phyloP scores from a whole-genome alignment of 2,329 filamentous ascomycete genomes.

The Xylariaceae sp. region DNA sequence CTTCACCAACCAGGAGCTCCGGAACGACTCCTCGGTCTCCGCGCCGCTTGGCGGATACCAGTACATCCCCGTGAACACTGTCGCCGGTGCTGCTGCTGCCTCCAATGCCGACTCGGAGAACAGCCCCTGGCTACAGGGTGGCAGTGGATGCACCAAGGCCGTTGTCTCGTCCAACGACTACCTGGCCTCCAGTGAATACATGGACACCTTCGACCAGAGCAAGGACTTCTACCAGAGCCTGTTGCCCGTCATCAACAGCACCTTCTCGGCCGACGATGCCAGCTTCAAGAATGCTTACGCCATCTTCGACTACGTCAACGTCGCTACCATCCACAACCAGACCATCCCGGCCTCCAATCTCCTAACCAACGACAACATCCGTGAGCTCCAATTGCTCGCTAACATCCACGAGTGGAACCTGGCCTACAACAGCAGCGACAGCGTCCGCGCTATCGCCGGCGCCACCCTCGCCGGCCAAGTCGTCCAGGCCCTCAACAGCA shows the following conservation, averaged over 20 bases:
- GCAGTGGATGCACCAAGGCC: slow-evolving; percentile 51
- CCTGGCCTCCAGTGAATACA: slow-evolving; percentile 45
- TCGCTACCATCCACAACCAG: slow-evolving; percentile 55
- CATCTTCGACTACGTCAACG: slow-evolving; percentile 59
- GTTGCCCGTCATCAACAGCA: slow-evolving; percentile 50
- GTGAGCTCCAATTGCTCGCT: slow-evolving; percentile 66
- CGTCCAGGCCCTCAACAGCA: slow-evolving; percentile 46
- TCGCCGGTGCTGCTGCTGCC: slow-evolving; percentile 49
- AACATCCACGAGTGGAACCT: slow-evolving; percentile 76
- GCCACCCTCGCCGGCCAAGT: slow-evolving; percentile 53
- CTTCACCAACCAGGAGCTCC: slow-evolving; percentile 54
- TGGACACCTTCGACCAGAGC: slow-evolving; percentile 42
- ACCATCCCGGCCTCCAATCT: slow-evolving; percentile 54
- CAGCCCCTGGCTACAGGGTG: slow-evolving; percentile 54
- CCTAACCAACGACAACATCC: slow-evolving; percentile 54
- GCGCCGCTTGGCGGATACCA: slow-evolving; percentile 77
- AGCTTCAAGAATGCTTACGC: slow-evolving; percentile 57
- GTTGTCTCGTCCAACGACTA: slow-evolving; percentile 52
- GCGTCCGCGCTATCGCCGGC: slow-evolving; percentile 54
- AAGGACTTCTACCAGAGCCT: slow-evolving; percentile 55
- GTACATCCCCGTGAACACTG: slow-evolving; percentile 66
- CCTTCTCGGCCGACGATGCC: slow-evolving; percentile 41
- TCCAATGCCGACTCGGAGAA: slow-evolving; percentile 52
- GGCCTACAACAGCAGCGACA: slow-evolving; percentile 72
- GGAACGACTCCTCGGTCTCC: slow-evolving; percentile 62